Evolutionary conservation across 1,284 basidiomycete genomes (phyloP), one percentile per base, ranked within the genome.

Genomic region (Ustilago hordei): DNA sequence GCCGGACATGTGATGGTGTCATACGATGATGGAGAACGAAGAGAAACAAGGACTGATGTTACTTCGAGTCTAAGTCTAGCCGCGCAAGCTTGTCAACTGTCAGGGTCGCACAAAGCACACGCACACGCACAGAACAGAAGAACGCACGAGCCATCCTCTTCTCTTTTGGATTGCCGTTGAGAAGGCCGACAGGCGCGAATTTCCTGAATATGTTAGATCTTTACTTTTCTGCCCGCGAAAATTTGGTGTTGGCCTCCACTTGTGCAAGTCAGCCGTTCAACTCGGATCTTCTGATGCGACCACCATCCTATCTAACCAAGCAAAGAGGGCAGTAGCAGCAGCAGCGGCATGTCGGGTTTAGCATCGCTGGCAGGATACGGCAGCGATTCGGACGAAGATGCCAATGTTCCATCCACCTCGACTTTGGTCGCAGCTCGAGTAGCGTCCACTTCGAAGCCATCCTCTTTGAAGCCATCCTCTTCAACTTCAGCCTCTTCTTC

Each of bases 361-460:
- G 60, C 72, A 57, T 69, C 60, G 43, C 72, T 75, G 12, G 64
- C 64, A 23, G 67, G 64, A 15, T 75, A 75, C 54, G 67, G 60
- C 28, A 75, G 72, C 57, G 72, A 75, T 54, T 75, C 72, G 34
- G 72, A 75, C 17, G 50, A 53, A 8, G 63, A 66, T 6, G 54
- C 47, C 2, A 60, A 41, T n/a, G 17, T 2, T 15, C 5, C 48
- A n/a, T 50, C 48, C 6, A 36, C 28, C 12, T 41, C 45, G 23
- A 36, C 31, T 2, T n/a, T 9, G 5, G 43, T 35, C 8, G 38
- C 36, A 39, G 39, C 41, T 15, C 28, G 15, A 4, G 57, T 38
- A 28, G 55, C 64, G 35, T 23, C 23, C 15, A 13, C 35, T 32
- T 32, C 13, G 23, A 28, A 28, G 23, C 23, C 23, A 28, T 23